These are phyloP conservation scores for Aphanoascus verrucosus DNA, from an alignment of 2,329 filamentous ascomycete species.

Conservation along the genomic window DNA sequence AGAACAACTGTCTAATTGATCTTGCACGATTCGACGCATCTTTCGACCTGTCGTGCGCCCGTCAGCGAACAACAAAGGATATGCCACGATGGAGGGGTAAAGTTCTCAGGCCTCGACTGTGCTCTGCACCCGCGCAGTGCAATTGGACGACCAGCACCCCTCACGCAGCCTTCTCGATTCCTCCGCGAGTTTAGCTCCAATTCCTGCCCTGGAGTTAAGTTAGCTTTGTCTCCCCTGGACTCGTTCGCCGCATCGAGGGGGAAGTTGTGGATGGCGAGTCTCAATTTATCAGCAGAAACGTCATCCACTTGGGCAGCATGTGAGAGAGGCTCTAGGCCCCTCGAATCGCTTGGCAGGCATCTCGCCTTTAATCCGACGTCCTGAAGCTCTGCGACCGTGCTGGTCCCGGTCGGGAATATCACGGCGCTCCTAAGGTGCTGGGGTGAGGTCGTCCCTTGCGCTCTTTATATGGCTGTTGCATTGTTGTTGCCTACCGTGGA, in stretches of 20 bases:
- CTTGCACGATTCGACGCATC: background rate
- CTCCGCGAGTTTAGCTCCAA: background rate
- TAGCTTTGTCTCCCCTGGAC: background rate
- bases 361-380: background rate
- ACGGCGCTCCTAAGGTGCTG: background rate
- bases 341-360: background rate
- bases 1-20: background rate
- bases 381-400: no score
- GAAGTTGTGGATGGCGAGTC: background rate
- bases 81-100: conserved; percentile 1
- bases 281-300: background rate
- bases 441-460: background rate
- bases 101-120: background rate
- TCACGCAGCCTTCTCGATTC: background rate
- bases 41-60: background rate
- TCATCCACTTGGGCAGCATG: background rate
- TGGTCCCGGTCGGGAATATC: background rate
- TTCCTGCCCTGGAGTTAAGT: background rate
- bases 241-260: background rate
- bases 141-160: background rate
- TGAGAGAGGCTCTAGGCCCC: background rate
- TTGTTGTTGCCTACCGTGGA: background rate
- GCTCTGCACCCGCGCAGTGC: background rate
- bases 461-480: background rate
- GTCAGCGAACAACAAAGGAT: background rate